Base-by-base conservation (phyloP, 805 yeast genomes). In the Ogataea populi-albae region DNA sequence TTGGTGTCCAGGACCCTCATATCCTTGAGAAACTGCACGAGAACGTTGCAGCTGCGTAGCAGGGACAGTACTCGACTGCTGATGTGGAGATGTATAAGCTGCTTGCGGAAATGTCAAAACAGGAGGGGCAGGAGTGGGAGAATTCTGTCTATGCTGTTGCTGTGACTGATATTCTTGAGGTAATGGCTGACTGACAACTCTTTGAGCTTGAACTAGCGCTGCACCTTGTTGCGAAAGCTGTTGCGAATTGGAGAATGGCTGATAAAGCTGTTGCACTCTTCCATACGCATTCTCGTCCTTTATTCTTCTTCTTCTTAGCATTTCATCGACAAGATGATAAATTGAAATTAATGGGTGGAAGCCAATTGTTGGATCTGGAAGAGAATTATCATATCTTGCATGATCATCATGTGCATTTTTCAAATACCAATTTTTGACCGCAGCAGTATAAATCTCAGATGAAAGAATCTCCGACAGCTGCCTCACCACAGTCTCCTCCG, bases 261-360 rank as follows among this genome's bases (percentile, higher is more conserved):
- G 46, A 14, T 34, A 38, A 18, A 35, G 30, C 32, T 32, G 45
- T 20, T 46, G 51, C 15, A 40, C 26, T 32, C 43, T 50, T 23
- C 56, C 54, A 49, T 41, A 66, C 34, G 59, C 50, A 3, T 70
- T 66, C 45, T 68, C 73, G 34, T 71, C 77, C 60, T 81, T 79
- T 5, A 79, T 77, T 46, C 63, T 66, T 62, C 80, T 81, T 37
- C 96, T 73, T 52, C 74, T 78, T 44, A 72, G 56, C 82, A 86
- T 85, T 62, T 93, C 98, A 35, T 77, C 81, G 12, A 88, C 95
- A 45, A 93, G 69, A 54, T 77, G 82, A 57, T 93, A 93, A 24
- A 91, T 81, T 5, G 96, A 86, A 9, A 91, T 64, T 45, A 89
- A 68, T 0, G 98, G 98, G 61, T 89, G 95, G 59, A 75, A 89